Percentiles rank a stretch among this genome's conserved stretches.
Evolutionary conservation across 768 basidiomycete species (phyloP).

Genomic region (Boletellus ananas): DNA sequence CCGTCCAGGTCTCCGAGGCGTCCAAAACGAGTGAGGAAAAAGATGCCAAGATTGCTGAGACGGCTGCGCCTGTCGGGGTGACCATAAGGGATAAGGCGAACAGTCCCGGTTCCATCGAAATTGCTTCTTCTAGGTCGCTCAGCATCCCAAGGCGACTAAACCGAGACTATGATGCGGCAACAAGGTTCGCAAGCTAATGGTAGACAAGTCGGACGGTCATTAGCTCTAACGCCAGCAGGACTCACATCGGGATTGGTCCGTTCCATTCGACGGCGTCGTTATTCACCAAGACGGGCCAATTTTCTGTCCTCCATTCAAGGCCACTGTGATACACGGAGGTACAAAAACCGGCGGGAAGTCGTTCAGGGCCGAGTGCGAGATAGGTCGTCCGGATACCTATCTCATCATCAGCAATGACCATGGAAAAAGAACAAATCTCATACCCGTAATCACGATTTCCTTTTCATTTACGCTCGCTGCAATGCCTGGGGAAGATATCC

Average conservation of each 20-base stretch:
- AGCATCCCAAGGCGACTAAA: neutral
- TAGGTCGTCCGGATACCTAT: neutral
- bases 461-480: neutral
- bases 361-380: no score
- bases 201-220: no score
- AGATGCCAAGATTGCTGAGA: neutral
- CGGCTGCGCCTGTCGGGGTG: neutral
- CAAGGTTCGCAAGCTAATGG: neutral
- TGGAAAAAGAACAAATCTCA: neutral
- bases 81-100: neutral
- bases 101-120: neutral
- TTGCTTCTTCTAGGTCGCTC: neutral
- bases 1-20: neutral
- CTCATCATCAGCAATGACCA: neutral
- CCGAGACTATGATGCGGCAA: neutral
- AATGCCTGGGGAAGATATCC: no score
- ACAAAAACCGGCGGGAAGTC: neutral
- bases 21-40: neutral
- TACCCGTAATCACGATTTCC: neutral
- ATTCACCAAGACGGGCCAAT: neutral
- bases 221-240: neutral
- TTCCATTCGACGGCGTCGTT: neutral
- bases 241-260: neutral
- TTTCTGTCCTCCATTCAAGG: neutral
- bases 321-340: neutral